These are phyloP conservation scores for Phytophthora palmivora DNA, from an alignment of 352 stramenopile species.

Conservation along the genomic window DNA sequence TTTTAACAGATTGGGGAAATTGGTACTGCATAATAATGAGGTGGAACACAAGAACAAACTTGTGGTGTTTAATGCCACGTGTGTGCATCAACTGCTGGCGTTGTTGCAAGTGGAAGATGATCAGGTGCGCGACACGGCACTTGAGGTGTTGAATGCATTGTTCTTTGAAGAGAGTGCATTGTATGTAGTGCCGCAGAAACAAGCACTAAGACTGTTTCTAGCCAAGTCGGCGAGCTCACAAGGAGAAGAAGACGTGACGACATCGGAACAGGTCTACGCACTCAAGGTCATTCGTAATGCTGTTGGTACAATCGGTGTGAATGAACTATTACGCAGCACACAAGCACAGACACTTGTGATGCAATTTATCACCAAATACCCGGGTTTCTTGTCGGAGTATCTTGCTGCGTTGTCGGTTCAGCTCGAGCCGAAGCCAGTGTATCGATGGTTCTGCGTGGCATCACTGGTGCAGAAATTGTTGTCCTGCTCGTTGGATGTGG, in stretches of 20 bases:
- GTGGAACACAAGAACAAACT: slow-evolving; percentile 68
- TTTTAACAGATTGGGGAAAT: slow-evolving; percentile 43
- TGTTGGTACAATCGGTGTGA: slow-evolving; percentile 69
- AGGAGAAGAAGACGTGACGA: slow-evolving; percentile 28
- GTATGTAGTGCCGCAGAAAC: slow-evolving; percentile 52
- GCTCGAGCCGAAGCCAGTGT: slow-evolving; percentile 77
- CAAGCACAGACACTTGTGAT: slow-evolving; percentile 63
- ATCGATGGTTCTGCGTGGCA: slow-evolving; percentile 81
- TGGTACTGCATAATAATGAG: slow-evolving; percentile 62
- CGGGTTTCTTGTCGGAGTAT: slow-evolving; percentile 67
- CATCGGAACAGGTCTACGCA: slow-evolving; percentile 54
- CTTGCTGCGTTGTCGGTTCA: slow-evolving; percentile 61
- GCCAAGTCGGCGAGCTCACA: slow-evolving; percentile 38
- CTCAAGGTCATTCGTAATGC: slow-evolving; percentile 75
- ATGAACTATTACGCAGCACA: slow-evolving; percentile 60
- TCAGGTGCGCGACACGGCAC: slow-evolving; percentile 47
- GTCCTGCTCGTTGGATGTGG: slow-evolving; percentile 51
- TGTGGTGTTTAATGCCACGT: slow-evolving; percentile 65
- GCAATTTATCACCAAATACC: slow-evolving; percentile 69
- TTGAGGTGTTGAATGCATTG: slow-evolving; percentile 53
- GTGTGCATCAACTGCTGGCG: slow-evolving; percentile 72
- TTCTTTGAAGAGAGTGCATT: slow-evolving; percentile 69
- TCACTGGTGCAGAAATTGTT: slow-evolving; percentile 80
- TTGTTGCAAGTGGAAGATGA: slow-evolving; percentile 70
- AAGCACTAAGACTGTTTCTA: slow-evolving; percentile 57